Percentiles rank a stretch among this genome's conserved stretches.
Evolutionary conservation across 495 filamentous ascomycete genomes (phyloP).

Genomic region (Penicillium cosmopolitanum): DNA sequence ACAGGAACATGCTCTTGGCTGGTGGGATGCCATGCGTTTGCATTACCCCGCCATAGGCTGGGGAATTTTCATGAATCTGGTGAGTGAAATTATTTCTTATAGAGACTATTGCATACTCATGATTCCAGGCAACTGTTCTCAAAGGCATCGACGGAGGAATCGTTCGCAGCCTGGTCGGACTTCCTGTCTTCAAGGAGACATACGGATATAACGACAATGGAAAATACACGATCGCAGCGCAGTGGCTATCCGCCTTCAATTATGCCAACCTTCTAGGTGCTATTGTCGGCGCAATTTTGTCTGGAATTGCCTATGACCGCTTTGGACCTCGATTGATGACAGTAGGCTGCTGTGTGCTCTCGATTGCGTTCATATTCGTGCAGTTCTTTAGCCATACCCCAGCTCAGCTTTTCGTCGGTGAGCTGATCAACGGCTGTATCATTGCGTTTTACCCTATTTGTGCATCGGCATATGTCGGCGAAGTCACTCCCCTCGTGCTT

Average conservation of each 20-base stretch:
- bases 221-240: constrained; percentile 30
- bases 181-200: constrained; percentile 34
- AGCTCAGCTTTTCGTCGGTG: constrained; percentile 36
- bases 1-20: constrained; percentile 31
- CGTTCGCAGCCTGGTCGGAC: constrained; percentile 35
- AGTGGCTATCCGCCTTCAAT: constrained; percentile 56
- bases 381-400: constrained; percentile 40
- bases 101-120: neutral
- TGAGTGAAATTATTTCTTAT: constrained; percentile 2
- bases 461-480: constrained; percentile 40
- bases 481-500: constrained; percentile 44
- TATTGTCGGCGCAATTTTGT: constrained; percentile 59
- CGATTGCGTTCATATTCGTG: constrained; percentile 40
- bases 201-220: constrained; percentile 35
- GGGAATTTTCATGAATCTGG: constrained; percentile 38
- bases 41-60: constrained; percentile 37
- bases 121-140: constrained; percentile 29
- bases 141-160: constrained; percentile 39
- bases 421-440: constrained; percentile 39
- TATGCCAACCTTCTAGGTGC: constrained; percentile 73
- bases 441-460: constrained; percentile 42
- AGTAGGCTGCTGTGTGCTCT: constrained; percentile 33
- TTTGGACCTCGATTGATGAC: constrained; percentile 36
- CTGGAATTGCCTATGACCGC: constrained; percentile 33
- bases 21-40: constrained; percentile 31